phyloP scores from a whole-genome alignment of 164 flowering plant genomes.

The Cinnamomum chago region DNA sequence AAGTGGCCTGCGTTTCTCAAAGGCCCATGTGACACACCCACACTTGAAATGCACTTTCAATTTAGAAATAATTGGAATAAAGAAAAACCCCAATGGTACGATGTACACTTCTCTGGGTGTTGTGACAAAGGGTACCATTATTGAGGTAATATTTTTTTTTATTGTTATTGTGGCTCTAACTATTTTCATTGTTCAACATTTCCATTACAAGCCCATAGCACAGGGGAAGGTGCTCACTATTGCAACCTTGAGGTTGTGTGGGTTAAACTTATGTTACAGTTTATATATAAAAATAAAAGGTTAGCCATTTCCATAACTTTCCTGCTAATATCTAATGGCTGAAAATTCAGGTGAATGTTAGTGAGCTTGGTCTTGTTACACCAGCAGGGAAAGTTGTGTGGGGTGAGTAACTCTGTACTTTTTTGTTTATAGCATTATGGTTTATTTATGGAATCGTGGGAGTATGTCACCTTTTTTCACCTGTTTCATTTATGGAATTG shows the following conservation, averaged over 20 bases:
- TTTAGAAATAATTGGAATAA: constrained; percentile 90
- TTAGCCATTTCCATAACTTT: not conserved
- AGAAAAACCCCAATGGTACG: constrained; percentile 94
- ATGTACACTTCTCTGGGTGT: constrained; percentile 98
- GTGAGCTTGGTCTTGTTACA: constrained; percentile 93
- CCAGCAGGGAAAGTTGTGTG: constrained; percentile 98
- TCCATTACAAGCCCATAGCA: too few relatives aligned
- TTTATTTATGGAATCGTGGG: too few relatives aligned
- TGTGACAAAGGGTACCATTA: constrained; percentile 86
- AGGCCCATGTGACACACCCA: constrained; percentile 98
- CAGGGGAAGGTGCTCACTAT: too few relatives aligned
- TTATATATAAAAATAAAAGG: too few relatives aligned
- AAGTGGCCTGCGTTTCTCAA: constrained; percentile 74
- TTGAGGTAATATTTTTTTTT: constrained; percentile 54
- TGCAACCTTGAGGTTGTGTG: too few relatives aligned
- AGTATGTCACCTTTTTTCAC: too few relatives aligned
- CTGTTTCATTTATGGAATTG: too few relatives aligned
- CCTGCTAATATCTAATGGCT: not conserved
- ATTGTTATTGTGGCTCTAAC: not conserved
- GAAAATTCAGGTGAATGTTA: constrained; percentile 70
- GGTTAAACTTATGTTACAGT: too few relatives aligned
- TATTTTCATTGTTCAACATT: not conserved
- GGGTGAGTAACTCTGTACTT: constrained; percentile 46
- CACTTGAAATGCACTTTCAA: constrained; percentile 94
- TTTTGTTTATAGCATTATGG: too few relatives aligned